Percentiles rank a stretch among this genome's conserved stretches.
These are phyloP conservation scores for Fraxinus greggii DNA, from an alignment of 305 asterid species.

Conservation along the genomic window DNA sequence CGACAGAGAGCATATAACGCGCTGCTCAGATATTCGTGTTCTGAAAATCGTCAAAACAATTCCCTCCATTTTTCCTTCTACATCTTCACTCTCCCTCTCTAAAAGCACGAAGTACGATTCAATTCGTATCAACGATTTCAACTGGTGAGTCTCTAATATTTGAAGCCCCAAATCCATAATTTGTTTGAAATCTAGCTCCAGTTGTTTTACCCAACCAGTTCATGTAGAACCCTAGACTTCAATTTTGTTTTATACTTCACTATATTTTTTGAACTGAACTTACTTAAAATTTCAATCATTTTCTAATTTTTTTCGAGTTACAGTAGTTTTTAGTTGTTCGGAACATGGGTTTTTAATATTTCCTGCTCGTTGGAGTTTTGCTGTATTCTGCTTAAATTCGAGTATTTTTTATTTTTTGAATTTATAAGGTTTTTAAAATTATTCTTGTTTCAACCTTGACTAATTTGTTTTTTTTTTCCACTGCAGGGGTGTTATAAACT, in stretches of 20 bases:
- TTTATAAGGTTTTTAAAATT: constrained; percentile 1
- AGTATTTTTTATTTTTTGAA: neutral
- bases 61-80: constrained; percentile 34
- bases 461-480: neutral
- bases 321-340: neutral
- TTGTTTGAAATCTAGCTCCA: neutral
- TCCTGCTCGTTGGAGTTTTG: neutral
- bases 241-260: constrained; percentile 7
- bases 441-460: neutral
- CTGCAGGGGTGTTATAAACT: constrained; percentile 22
- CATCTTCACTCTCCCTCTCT: neutral
- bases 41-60: constrained; percentile 14
- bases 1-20: neutral
- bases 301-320: neutral
- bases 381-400: neutral
- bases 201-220: constrained; percentile 8
- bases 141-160: constrained; percentile 16
- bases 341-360: neutral
- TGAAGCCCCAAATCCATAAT: neutral
- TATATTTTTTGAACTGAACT: neutral
- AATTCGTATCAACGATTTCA: constrained; percentile 14
- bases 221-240: constrained; percentile 28
- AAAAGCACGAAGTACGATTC: neutral
- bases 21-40: neutral
- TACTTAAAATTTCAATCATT: neutral